Percentiles rank a stretch among this genome's conserved stretches.
Conservation (phyloP, 2,329 filamentous ascomycete species). For the Alternaria brassicicola region DNA sequence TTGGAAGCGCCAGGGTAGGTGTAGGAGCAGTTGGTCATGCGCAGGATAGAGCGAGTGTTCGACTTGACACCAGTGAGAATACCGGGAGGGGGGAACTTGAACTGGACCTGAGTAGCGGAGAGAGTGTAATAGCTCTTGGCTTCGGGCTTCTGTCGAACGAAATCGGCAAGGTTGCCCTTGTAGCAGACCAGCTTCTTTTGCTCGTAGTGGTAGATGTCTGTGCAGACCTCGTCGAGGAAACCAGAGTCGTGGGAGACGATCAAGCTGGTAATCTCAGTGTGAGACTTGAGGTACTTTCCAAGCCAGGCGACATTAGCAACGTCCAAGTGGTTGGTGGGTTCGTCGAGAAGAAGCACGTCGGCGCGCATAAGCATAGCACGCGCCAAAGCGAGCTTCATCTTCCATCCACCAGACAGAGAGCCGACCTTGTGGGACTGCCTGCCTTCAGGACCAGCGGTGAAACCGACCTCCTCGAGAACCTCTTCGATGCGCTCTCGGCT, state of each 20-base stretch:
- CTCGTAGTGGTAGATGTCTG: constrained; percentile 99
- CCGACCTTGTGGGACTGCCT: constrained; percentile 89
- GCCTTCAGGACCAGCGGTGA: constrained; percentile 86
- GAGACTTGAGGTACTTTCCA: constrained; percentile 91
- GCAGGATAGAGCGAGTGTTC: constrained; percentile 88
- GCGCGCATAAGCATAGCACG: constrained; percentile 95
- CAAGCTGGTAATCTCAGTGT: constrained; percentile 94
- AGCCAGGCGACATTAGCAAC: constrained; percentile 96
- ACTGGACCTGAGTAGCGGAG: constrained; percentile 84
- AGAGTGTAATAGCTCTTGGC: constrained; percentile 98
- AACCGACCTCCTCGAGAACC: constrained; percentile 90
- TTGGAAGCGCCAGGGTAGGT: constrained; percentile 90
- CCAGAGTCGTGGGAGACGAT: constrained; percentile 99
- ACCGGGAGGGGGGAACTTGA: constrained; percentile 97
- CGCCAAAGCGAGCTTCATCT: constrained; percentile 98
- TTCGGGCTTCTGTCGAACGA: constrained; percentile 89
- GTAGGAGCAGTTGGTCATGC: constrained; percentile 90
- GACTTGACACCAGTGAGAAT: constrained; percentile 96
- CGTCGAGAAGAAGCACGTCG: constrained; percentile 95
- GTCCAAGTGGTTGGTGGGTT: constrained; percentile 98
- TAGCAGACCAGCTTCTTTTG: constrained; percentile 91
- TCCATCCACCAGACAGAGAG: constrained; percentile 96
- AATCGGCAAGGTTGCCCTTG: constrained; percentile 80
- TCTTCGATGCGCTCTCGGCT: constrained; percentile 80
- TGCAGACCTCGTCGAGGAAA: constrained; percentile 96